phyloP scores from a whole-genome alignment of 176 grass and related monocot genomes.

The Phyllostachys edulis region DNA sequence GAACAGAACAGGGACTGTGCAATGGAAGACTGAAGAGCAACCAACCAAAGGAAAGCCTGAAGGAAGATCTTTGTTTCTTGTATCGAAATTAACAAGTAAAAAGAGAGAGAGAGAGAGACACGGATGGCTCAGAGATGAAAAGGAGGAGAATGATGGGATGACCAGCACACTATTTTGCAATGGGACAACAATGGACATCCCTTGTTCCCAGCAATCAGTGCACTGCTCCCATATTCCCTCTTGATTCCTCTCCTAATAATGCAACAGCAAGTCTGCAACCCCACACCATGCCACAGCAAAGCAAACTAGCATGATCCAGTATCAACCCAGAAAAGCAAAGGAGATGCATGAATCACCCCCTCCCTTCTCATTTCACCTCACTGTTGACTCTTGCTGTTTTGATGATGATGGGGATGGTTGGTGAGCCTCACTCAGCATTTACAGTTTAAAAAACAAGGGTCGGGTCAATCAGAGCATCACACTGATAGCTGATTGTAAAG shows the following conservation, averaged over 20 bases:
- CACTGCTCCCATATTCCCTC: constrained; percentile 26
- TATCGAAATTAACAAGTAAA: not conserved
- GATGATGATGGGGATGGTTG: not conserved
- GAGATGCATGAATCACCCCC: not conserved
- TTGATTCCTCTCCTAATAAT: too few relatives aligned
- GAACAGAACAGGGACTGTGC: not conserved
- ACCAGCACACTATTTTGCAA: not conserved
- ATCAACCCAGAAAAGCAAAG: not conserved
- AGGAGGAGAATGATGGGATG: not conserved
- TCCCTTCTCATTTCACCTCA: not conserved
- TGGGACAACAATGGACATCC: not conserved
- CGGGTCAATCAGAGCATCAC: not conserved
- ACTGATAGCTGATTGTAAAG: not conserved
- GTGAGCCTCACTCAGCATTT: not conserved
- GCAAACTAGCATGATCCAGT: not conserved
- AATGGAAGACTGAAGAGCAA: not conserved
- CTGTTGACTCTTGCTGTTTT: not conserved
- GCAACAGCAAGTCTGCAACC: not conserved
- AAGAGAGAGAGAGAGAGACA: too few relatives aligned
- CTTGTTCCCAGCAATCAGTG: not conserved
- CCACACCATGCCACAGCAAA: not conserved
- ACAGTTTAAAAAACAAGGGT: not conserved
- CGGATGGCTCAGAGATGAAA: not conserved
- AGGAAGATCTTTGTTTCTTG: not conserved
- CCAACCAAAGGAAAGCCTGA: not conserved